Base-by-base conservation (phyloP, 495 filamentous ascomycete species). In the Penicillium turbatum region DNA sequence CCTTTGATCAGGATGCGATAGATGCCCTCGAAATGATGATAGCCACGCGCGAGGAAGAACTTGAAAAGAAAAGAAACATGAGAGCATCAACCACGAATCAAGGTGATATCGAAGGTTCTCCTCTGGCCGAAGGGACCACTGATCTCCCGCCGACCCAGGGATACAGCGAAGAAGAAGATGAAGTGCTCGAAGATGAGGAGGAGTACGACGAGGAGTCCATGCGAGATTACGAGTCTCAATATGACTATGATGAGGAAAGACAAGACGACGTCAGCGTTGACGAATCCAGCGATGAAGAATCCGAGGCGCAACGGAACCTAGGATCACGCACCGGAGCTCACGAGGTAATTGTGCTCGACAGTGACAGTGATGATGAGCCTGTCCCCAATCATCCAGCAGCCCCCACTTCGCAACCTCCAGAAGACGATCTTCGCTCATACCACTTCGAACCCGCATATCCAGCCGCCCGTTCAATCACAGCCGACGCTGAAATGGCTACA, bases 281-380 rank as follows among this genome's bases (percentile, higher is more conserved):
- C 10, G 49, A 30, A 38, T 42, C 48, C 12, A 42, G 50, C 19
- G 55, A 52, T 29, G 55, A 56, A n/a, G 51, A 48, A 1, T 46
- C 45, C 9, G 44, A 56, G 11, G 26, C 15, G 26, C 46, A 43
- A n/a, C 36, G 3, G 34, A 42, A 17, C 27, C 46, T 27, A 30
- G 29, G 30, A 16, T 35, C 64, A 3, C 36, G 17, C 9, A 32
- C 35, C 30, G 35, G 50, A 9, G 63, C 61, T 8, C 49, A 41
- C 2, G 75, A 70, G 61, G 60, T 75, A 35, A 76, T 74, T 50
- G 65, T 72, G 6, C 38, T 76, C 21, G 75, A 77, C 38, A 73
- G 71, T 55, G 73, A 77, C 40, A 75, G 69, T 48, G 71, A 75
- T 27, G 71, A 74, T 35, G 74, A 77, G 40, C 48, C 55, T 35